phyloP scores from a whole-genome alignment of 1,284 basidiomycete species.

The Rhodotorula sp. region DNA sequence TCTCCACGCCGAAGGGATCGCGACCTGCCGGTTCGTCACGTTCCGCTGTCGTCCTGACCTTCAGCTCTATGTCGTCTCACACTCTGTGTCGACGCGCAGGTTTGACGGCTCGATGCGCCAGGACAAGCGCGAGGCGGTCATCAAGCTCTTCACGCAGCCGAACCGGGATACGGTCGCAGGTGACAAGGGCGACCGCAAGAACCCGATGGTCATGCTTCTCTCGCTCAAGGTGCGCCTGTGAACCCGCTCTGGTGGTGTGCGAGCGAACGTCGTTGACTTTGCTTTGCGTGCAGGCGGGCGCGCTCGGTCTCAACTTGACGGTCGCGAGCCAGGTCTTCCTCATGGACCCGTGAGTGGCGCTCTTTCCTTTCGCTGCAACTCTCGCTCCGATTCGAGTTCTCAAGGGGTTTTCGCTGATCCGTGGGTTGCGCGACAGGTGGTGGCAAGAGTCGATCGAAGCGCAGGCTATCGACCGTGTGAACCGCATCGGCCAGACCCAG shows the following conservation, averaged over 20 bases:
- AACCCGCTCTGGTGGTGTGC: no score
- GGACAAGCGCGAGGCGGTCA: constrained; percentile 42
- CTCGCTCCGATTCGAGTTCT: no score
- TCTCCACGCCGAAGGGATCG: constrained; percentile 27
- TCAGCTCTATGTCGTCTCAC: neutral
- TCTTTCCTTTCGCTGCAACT: no score
- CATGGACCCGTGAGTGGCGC: constrained; percentile 39
- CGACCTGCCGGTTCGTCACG: constrained; percentile 32
- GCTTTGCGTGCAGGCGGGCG: constrained; percentile 22
- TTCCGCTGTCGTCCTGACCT: neutral
- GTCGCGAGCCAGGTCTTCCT: constrained; percentile 41
- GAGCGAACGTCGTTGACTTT: neutral
- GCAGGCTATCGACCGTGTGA: constrained; percentile 48
- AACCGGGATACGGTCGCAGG: constrained; percentile 27
- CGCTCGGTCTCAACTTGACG: constrained; percentile 39
- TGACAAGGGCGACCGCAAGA: constrained; percentile 32
- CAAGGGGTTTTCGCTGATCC: neutral
- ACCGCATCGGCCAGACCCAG: constrained; percentile 49
- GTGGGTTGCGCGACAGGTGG: constrained; percentile 19
- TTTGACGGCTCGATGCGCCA: constrained; percentile 46
- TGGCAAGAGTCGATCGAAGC: constrained; percentile 43
- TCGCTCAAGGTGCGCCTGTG: constrained; percentile 36
- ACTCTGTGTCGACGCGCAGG: neutral
- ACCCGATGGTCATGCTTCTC: constrained; percentile 45
- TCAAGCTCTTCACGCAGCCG: constrained; percentile 35